Conservation (phyloP, 805 yeast species). For the Debaryomyces maramus region DNA sequence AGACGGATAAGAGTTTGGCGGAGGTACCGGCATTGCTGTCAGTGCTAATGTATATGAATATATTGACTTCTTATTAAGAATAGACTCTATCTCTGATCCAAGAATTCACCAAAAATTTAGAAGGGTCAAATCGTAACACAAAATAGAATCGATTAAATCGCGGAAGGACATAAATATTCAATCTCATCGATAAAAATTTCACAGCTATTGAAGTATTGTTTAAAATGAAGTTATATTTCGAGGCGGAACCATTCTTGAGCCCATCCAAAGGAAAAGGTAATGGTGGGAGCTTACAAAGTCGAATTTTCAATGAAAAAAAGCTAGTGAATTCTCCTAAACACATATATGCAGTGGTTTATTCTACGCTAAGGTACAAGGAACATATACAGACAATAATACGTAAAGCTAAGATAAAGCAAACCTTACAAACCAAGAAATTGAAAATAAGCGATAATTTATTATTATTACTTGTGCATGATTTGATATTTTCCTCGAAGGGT, state of each 20-base stretch:
- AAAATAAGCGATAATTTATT: conserved; percentile 56
- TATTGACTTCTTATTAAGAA: too few species aligned
- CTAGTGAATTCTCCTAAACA: conserved; percentile 69
- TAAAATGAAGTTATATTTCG: conserved; percentile 43
- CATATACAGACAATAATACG: conserved; percentile 62
- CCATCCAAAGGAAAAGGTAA: conserved; percentile 20
- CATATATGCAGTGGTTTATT: conserved; percentile 76
- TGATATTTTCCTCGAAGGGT: conserved; percentile 70
- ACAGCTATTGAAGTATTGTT: neutral
- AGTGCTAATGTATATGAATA: neutral
- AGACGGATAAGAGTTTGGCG: conserved; percentile 64
- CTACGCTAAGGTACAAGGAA: conserved; percentile 71
- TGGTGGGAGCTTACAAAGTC: conserved; percentile 34
- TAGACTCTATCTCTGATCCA: too few species aligned
- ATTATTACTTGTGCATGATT: conserved; percentile 74
- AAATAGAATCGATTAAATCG: too few species aligned
- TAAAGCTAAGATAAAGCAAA: conserved; percentile 63
- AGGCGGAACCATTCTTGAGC: conserved; percentile 39
- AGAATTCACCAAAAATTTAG: too few species aligned
- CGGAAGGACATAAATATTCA: too few species aligned
- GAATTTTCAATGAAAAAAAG: conserved; percentile 36
- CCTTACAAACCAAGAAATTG: conserved; percentile 42
- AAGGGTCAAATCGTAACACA: too few species aligned
- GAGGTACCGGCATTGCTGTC: conserved; percentile 35
- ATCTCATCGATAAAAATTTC: conserved; percentile 1